Conservation (phyloP, 441 rosid species). For the Oxalis stricta region DNA sequence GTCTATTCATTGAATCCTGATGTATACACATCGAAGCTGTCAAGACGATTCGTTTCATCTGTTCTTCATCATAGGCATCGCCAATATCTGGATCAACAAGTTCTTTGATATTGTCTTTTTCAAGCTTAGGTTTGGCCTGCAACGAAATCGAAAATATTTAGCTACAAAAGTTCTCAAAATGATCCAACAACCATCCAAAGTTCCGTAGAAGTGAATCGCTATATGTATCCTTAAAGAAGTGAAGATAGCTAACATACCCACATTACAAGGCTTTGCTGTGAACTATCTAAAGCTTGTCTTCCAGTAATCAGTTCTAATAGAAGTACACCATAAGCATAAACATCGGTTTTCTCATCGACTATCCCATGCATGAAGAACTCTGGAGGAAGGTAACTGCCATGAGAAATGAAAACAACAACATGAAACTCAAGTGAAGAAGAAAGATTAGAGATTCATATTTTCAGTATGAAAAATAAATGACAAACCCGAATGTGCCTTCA, state of each 20-base stretch:
- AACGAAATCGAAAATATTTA: too few species aligned
- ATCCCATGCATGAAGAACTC: conserved; percentile 91
- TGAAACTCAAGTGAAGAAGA: not conserved
- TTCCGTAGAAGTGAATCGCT: too few species aligned
- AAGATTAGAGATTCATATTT: conserved; percentile 1
- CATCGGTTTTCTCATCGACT: conserved; percentile 85
- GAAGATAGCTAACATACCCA: conserved; percentile 68
- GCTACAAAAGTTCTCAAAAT: too few species aligned
- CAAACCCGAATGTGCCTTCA: conserved; percentile 95
- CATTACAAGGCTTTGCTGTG: conserved; percentile 83
- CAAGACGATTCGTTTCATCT: conserved; percentile 31
- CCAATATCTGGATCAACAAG: conserved; percentile 56
- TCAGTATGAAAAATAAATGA: conserved; percentile 1
- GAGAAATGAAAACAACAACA: not conserved
- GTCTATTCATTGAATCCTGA: conserved; percentile 46
- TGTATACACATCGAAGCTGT: conserved; percentile 58
- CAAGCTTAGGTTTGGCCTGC: conserved; percentile 76
- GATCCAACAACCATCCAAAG: too few species aligned
- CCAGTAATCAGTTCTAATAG: conserved; percentile 77
- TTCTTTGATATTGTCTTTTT: conserved; percentile 26
- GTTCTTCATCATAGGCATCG: conserved; percentile 31
- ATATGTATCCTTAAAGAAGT: too few species aligned
- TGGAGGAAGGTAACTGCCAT: conserved; percentile 70
- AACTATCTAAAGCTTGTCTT: conserved; percentile 60
- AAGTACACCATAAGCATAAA: conserved; percentile 77